Base-by-base conservation (phyloP, 768 basidiomycete species). In the Lenzites betulinus region DNA sequence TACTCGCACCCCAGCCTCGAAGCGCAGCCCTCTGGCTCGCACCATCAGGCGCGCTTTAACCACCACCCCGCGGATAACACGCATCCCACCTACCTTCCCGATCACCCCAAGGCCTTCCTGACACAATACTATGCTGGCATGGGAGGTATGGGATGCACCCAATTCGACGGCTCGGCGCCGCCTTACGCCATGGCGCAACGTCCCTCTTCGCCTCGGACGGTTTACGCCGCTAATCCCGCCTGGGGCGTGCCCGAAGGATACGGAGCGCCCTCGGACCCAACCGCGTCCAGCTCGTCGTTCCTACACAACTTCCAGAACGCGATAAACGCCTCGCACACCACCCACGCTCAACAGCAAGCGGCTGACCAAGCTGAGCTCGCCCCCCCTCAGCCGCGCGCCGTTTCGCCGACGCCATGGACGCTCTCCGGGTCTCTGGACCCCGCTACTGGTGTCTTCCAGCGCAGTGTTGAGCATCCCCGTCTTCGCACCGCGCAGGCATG, bases 401-500 rank as follows among this genome's bases (percentile, higher is more conserved):
- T 67, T 23, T 51, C 63, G n/a, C 60, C 67, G 16, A 59, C 70
- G 1, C 59, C 68, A 13, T 67, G 66, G 66, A 57, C 66, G 7
- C 77, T 88, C 25, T 80, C 83, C 0, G 87, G 87, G 39, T 84
- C 85, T 0, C 76, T 89, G 38, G 85, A 89, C 70, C 83, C 83
- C 1, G 64, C 77, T 2, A 88, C 87, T 0, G 85, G 85, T n/a
- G 81, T 87, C 43, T 88, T 87, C 67, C 86, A 87, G 70, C 81
- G 79, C 16, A 81, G 83, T 0, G 80, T 84, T 0, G 86, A 88
- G 64, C 84, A 86, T 58, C 81, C 86, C 1, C 80, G 88, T 0
- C 73, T 88, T 30, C 81, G 89, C 51, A 90, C 89, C 0, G 83
- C 85, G 0, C 88, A 90, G 67, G 88, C 88, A 3, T 91, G 89